Evolutionary conservation across 2,329 filamentous ascomycete species (phyloP), one percentile per base, ranked within the genome.

Genomic region (Pseudogymnoascus sp.): DNA sequence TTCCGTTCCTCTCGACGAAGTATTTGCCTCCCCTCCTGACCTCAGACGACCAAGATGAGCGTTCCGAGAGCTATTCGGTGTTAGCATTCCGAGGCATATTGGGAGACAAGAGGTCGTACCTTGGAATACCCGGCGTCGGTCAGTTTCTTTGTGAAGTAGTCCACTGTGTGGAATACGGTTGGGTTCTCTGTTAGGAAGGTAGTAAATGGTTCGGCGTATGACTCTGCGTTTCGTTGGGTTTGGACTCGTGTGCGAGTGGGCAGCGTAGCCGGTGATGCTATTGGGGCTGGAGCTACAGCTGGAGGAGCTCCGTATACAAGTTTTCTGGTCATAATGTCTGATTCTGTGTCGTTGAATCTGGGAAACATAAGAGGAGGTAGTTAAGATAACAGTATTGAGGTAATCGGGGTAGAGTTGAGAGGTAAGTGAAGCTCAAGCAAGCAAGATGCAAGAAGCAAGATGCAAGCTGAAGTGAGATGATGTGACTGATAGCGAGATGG

Each of bases 151-250:
- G 88, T 86, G 73, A 96, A 91, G 68, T 91, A 84, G 63, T 86
- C 83, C 29, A 97, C 92, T 1, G 91, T 86, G 71, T 99, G 94
- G 74, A 96, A 99, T 55, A 97, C 84, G 7, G 94, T 97, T 0
- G 94, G 94, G 72, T 97, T 96, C 65, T 89, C 83, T 48, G 86
- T 89, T 78, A 97, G 83, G 73, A 97, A 97, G 60, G 91, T 83
- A 73, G 89, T 88, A 74, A 96, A 97, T 0, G 92, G 91, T 75
- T 91, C 81, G 7, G 90, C 89, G 74, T 92, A 96, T 63, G 80
- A 81, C 70, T 86, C 85, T 4, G 85, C 83, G 58, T 17, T 59
- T 39, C 21, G 13, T 39, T 21, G 35, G 58, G 31, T 27, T 2
- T 59, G 58, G 35, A 21, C 48, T 55, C 29, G 48, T 9, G 48